Conservation (phyloP, 1,284 basidiomycete genomes). For the Naganishia albida region DNA sequence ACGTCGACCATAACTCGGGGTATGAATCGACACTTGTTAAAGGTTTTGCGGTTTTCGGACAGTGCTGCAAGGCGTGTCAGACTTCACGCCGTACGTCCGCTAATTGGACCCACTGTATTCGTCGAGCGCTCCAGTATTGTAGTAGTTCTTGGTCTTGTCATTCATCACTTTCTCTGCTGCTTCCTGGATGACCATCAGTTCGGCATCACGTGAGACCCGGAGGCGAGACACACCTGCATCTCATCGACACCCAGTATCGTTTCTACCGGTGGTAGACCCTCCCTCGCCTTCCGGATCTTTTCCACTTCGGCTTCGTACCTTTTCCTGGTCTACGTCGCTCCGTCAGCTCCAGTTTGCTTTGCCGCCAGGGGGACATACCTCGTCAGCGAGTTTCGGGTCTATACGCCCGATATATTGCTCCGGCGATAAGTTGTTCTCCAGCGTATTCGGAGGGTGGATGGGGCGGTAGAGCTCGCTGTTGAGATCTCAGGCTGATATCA, state of each 20-base stretch:
- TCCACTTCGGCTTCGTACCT: slow-evolving; percentile 37
- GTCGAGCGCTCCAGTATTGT: slow-evolving; percentile 47
- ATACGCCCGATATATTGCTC: slow-evolving; percentile 70
- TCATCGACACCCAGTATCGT: slow-evolving; percentile 41
- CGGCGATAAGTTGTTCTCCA: slow-evolving; percentile 46
- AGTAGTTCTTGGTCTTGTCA: slow-evolving; percentile 39
- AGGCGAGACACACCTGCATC: slow-evolving; percentile 36
- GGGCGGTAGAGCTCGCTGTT: slow-evolving; percentile 40
- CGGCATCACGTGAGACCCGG: too few relatives aligned
- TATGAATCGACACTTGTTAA: slow-evolving; percentile 57
- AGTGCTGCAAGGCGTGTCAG: slow-evolving; percentile 40
- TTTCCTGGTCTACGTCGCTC: slow-evolving; percentile 33
- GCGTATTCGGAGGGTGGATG: slow-evolving; percentile 45
- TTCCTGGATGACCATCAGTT: slow-evolving; percentile 35
- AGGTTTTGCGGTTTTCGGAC: slow-evolving; percentile 55
- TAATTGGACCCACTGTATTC: slow-evolving; percentile 50
- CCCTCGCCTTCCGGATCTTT: slow-evolving; percentile 34
- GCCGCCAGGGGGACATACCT: slow-evolving; percentile 48
- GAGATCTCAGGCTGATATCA: neutral
- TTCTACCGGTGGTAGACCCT: slow-evolving; percentile 39
- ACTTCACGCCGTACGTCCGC: neutral
- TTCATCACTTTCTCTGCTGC: slow-evolving; percentile 47
- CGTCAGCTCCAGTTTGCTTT: slow-evolving; percentile 42
- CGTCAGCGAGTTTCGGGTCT: slow-evolving; percentile 44
- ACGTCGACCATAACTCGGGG: slow-evolving; percentile 55